These are phyloP conservation scores for Capsicum pubescens DNA, from an alignment of 257 asterid genomes.

Conservation along the genomic window DNA sequence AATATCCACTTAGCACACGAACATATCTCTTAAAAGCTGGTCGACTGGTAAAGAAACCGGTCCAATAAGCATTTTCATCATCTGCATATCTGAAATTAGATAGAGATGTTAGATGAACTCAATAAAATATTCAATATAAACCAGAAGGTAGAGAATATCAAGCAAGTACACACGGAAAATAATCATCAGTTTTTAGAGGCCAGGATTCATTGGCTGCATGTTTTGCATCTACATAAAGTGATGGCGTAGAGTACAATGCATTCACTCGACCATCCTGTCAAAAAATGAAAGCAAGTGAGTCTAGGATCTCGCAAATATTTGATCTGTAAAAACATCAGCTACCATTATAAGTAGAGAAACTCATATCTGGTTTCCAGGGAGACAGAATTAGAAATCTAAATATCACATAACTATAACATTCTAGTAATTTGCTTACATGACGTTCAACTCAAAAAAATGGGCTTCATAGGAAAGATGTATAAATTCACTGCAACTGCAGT, in stretches of 20 bases:
- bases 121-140: neutral
- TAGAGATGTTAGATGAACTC: slow-evolving; percentile 23
- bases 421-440: neutral
- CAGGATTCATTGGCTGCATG: slow-evolving; percentile 60
- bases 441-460: neutral
- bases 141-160: slow-evolving; percentile 27
- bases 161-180: slow-evolving; percentile 72
- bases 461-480: neutral
- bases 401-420: neutral
- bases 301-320: neutral
- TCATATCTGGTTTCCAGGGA: neutral
- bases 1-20: slow-evolving; percentile 79
- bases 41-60: slow-evolving; percentile 87
- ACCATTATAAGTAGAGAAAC: neutral
- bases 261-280: slow-evolving; percentile 85
- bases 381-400: neutral
- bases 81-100: slow-evolving; percentile 67
- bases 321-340: neutral
- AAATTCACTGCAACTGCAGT: too few relatives aligned
- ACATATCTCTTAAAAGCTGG: slow-evolving; percentile 78
- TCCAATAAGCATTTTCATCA: slow-evolving; percentile 69
- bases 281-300: neutral
- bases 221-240: slow-evolving; percentile 80
- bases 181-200: slow-evolving; percentile 84
- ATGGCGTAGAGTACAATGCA: slow-evolving; percentile 89